Evolutionary conservation across 805 yeast genomes (phyloP), one percentile per base, ranked within the genome.

Genomic region (Candida ulmi): DNA sequence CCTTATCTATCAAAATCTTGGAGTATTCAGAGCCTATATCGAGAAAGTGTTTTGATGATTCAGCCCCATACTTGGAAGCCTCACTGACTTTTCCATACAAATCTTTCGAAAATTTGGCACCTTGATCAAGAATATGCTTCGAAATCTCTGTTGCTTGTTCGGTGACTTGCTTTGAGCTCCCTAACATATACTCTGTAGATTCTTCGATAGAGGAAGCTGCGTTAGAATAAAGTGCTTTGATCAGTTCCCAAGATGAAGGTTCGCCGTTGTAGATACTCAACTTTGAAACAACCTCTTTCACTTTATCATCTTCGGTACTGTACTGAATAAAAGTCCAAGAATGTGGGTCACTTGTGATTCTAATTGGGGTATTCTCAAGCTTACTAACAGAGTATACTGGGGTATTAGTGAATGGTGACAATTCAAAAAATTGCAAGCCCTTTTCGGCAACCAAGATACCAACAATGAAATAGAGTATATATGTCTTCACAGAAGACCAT

Each of bases 391-490:
- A 8, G 11, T 29, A 17, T 25, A 2, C 12, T 12, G 19, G 33
- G 15, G 18, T 29, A 18, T 18, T 13, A 33, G 2, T 16, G 30
- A 23, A 31, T 19, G 36, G 23, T n/a, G 28, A 16, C 23, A 39
- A 7, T 17, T 42, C 40, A 25, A 50, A 44, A 19, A 51, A 13
- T 24, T 51, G 46, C 17, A 50, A 25, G 3, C 49, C 31, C 32
- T 47, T 45, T 28, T 52, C 57, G 19, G 46, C 19, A 8, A 52
- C 46, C 13, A 52, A 40, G 4, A 49, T 17, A 9, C 50, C 52
- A 15, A 43, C 17, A 18, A 45, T 33, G 37, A 43, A 3, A 39
- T 47, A 43, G n/a, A 46, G 37, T 5, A 36, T n/a, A 28, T 42
- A 45, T 1, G 37, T 32, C 39, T 38, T 48, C 3, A 42, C 7